Evolutionary conservation across 164 flowering plant species (phyloP).

Genomic region (Macadamia tetraphylla): DNA sequence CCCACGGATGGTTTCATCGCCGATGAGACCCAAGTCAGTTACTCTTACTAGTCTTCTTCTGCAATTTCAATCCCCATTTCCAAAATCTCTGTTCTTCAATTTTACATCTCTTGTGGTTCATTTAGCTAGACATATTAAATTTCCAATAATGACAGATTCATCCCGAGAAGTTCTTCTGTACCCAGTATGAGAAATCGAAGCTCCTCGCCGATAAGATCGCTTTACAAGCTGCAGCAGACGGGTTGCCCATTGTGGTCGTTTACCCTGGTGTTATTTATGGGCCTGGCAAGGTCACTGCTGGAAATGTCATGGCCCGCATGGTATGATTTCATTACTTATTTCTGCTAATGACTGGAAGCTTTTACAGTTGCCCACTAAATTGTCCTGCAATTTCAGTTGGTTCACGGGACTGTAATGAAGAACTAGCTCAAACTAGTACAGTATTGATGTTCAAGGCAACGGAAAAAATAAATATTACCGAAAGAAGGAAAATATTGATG

Average conservation of each 20-base stretch:
- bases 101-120: background rate
- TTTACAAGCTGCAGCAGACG: slow-evolving; percentile 63
- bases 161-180: slow-evolving; percentile 65
- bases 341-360: no score
- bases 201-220: slow-evolving; percentile 82
- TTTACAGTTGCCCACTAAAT: no score
- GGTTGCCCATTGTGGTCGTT: slow-evolving; percentile 61
- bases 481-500: no score
- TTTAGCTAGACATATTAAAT: no score
- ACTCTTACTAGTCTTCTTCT: background rate
- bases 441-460: background rate
- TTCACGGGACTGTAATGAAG: background rate
- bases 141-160: slow-evolving; percentile 43
- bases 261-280: slow-evolving; percentile 96
- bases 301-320: slow-evolving; percentile 67
- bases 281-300: slow-evolving; percentile 75
- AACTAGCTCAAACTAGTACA: background rate
- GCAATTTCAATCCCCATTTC: background rate
- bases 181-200: slow-evolving; percentile 92
- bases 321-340: slow-evolving; percentile 25
- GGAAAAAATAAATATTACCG: no score
- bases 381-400: no score
- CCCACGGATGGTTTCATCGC: slow-evolving; percentile 75
- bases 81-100: background rate
- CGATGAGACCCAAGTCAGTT: slow-evolving; percentile 66